Conservation (phyloP, 345 rosid species). For the Hibiscus mutabilis region DNA sequence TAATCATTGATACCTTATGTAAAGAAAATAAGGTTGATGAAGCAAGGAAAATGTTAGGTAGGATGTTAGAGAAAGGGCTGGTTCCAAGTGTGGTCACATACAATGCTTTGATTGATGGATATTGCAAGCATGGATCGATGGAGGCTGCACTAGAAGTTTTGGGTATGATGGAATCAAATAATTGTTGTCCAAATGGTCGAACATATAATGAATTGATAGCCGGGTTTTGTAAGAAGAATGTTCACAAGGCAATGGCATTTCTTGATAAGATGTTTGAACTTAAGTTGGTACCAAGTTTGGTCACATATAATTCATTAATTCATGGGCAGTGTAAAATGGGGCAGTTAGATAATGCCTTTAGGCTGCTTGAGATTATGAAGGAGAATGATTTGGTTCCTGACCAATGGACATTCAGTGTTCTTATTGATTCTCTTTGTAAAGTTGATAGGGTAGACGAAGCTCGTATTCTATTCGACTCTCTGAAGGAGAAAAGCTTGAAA, state of each 20-base stretch:
- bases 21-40: conserved; percentile 52
- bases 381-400: conserved; percentile 62
- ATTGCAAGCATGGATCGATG: conserved; percentile 58
- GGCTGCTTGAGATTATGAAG: conserved; percentile 58
- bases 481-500: conserved; percentile 53
- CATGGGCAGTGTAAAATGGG: conserved; percentile 71
- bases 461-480: conserved; percentile 50
- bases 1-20: conserved; percentile 55
- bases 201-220: conserved; percentile 78
- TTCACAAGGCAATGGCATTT: conserved; percentile 77
- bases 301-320: conserved; percentile 72
- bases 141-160: conserved; percentile 59
- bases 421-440: conserved; percentile 68
- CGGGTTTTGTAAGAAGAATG: conserved; percentile 58
- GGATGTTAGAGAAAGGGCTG: conserved; percentile 52
- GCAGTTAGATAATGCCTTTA: conserved; percentile 61
- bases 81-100: conserved; percentile 67
- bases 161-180: conserved; percentile 55
- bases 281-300: conserved; percentile 41
- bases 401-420: conserved; percentile 58
- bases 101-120: conserved; percentile 78
- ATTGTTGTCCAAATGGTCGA: conserved; percentile 58
- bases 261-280: conserved; percentile 49
- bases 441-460: conserved; percentile 67
- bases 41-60: conserved; percentile 46